Conservation (phyloP, 2,329 filamentous ascomycete genomes). For the Cyanodermella asteris region DNA sequence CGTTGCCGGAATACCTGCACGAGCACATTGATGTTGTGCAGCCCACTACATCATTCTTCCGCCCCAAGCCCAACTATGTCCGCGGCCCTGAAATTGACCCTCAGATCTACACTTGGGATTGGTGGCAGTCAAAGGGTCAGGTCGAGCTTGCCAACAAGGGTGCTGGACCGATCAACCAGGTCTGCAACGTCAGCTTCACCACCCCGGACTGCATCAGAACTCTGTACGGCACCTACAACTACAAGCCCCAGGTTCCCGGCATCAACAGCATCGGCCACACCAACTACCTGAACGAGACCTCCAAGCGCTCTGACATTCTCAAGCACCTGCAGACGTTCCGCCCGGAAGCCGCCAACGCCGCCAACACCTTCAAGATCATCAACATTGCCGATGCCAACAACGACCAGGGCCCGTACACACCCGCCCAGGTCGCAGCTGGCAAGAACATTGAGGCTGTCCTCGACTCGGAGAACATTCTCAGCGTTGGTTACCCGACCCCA, state of each 20-base stretch:
- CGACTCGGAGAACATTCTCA: slow-evolving; percentile 35
- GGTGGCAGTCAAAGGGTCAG: too few species aligned
- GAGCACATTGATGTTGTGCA: slow-evolving; percentile 37
- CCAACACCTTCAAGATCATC: slow-evolving; percentile 15
- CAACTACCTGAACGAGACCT: slow-evolving; percentile 26
- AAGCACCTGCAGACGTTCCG: slow-evolving; percentile 17
- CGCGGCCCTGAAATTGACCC: slow-evolving; percentile 4
- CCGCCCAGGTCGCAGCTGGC: slow-evolving; percentile 10
- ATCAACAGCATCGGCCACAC: slow-evolving; percentile 24
- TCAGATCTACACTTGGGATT: slow-evolving; percentile 3
- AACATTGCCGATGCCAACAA: slow-evolving; percentile 20
- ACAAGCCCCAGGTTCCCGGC: slow-evolving; percentile 21
- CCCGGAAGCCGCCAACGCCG: slow-evolving; percentile 15
- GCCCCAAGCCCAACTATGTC: slow-evolving; percentile 12
- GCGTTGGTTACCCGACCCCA: slow-evolving; percentile 31
- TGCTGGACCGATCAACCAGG: slow-evolving; percentile 12
- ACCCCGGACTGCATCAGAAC: slow-evolving; percentile 32
- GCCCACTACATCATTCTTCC: slow-evolving; percentile 38
- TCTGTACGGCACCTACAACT: slow-evolving; percentile 32
- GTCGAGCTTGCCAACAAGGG: slow-evolving; percentile 7
- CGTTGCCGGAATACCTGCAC: slow-evolving; percentile 34
- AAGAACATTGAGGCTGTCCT: slow-evolving; percentile 34
- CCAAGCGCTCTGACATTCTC: slow-evolving; percentile 23
- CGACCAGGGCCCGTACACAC: slow-evolving; percentile 14
- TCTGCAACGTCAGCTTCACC: slow-evolving; percentile 29